phyloP scores from a whole-genome alignment of 2,329 filamentous ascomycete genomes.

The Colletotrichum truncatum region DNA sequence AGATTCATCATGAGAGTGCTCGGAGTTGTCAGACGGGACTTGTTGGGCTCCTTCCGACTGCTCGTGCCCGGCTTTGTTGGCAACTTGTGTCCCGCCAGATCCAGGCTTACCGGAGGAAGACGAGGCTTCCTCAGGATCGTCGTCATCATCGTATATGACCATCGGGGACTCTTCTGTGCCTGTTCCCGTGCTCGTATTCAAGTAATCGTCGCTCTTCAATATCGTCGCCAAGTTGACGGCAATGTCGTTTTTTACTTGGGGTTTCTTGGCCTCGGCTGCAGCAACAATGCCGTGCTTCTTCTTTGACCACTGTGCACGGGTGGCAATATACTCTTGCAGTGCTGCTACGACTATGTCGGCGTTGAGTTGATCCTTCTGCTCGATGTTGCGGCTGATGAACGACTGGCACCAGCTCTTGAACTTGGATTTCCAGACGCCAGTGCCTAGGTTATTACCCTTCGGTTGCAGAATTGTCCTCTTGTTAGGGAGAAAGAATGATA shows the following conservation, averaged over 20 bases:
- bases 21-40: background rate
- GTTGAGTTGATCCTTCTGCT: slow-evolving; percentile 19
- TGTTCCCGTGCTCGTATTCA: background rate
- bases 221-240: slow-evolving; percentile 6
- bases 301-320: slow-evolving; percentile 17
- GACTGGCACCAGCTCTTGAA: slow-evolving; percentile 45
- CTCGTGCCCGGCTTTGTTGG: background rate
- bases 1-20: slow-evolving; percentile 24
- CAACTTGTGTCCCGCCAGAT: background rate
- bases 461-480: slow-evolving; percentile 21
- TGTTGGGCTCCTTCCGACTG: background rate
- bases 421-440: slow-evolving; percentile 39
- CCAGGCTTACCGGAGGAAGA: background rate
- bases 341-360: slow-evolving; percentile 13
- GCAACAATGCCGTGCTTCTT: slow-evolving; percentile 12
- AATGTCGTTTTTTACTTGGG: slow-evolving; percentile 18
- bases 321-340: slow-evolving; percentile 13
- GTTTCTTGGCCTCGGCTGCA: slow-evolving; percentile 11
- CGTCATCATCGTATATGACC: slow-evolving; percentile 24
- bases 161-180: slow-evolving; percentile 12
- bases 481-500: slow-evolving; percentile 5
- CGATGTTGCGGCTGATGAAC: slow-evolving; percentile 34
- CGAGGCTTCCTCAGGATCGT: slow-evolving; percentile 10
- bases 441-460: slow-evolving; percentile 20
- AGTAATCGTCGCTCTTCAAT: slow-evolving; percentile 13